Evolutionary conservation across 208 protist genomes (phyloP), one percentile per base, ranked within the genome.

Genomic region (Acanthamoeba quina): DNA sequence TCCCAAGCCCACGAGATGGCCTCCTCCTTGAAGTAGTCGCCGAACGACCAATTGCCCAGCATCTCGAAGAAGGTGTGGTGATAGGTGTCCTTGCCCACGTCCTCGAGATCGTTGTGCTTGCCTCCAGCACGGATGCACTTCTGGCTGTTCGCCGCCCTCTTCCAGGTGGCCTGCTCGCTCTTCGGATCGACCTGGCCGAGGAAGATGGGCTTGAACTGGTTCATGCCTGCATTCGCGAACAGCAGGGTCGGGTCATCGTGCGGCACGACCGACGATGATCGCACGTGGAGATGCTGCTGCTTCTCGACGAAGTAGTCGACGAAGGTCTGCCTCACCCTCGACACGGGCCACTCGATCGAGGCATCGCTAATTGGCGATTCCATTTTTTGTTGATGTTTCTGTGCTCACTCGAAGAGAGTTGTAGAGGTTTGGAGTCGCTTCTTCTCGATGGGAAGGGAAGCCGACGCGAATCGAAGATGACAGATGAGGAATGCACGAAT

Each of bases 1-100:
- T 92, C 66, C 96, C 96, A 97, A 10, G 96, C 96, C 58, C 92
- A 78, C 26, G n/a, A 5, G 47, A 97, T 96, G 62, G 95, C 96
- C 88, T 97, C 90, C 34, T 94, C 78, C 80, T 97, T 96, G 91
- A 94, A 95, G 94, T 96, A 96, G n/a, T 94, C 93, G n/a, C 92
- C 94, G 54, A 97, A 97, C 2, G 94, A 94, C 56, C 97, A 97
- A 83, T 97, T 97, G 54, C 96, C 96, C 49, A 97, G 72, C 96
- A 97, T 97, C 89, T 97, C 96, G 86, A 97, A 97, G 60, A 97
- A 94, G 31, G 96, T 97, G 94, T 97, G 96, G 74, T 97, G 96
- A 5, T 96, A 90, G 24, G 96, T 52, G 41, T 96, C 96, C 47
- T 92, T 66, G 21, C 96, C 96, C 21, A 97, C 96, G 31, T 97